phyloP scores from a whole-genome alignment of 352 stramenopile genomes.

The Pythium brachiatum region DNA sequence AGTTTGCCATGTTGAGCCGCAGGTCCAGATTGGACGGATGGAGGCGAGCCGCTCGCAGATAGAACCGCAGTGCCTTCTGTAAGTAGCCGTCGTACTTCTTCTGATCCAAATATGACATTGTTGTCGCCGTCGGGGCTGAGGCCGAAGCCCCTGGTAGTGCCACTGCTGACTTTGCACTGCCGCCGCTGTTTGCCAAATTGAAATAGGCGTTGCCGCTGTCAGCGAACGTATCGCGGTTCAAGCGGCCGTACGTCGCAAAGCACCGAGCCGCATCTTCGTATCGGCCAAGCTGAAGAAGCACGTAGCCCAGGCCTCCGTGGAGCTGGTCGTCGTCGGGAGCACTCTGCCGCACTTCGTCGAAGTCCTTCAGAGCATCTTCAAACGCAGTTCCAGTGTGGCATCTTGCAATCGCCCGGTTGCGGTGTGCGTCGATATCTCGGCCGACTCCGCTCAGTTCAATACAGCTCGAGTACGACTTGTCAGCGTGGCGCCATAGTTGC shows the following conservation, averaged over 20 bases:
- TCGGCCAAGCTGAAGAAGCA: constrained; percentile 62
- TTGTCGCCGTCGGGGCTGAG: neutral
- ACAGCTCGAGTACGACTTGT: constrained; percentile 54
- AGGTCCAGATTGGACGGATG: constrained; percentile 60
- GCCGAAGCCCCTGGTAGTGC: constrained; percentile 1
- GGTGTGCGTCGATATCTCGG: constrained; percentile 48
- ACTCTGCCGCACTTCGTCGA: constrained; percentile 62
- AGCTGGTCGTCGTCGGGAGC: constrained; percentile 71
- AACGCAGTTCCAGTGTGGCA: constrained; percentile 51
- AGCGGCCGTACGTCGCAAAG: constrained; percentile 59
- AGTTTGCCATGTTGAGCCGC: constrained; percentile 68
- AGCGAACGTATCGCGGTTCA: constrained; percentile 60
- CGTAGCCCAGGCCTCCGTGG: constrained; percentile 60
- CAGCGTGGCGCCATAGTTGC: constrained; percentile 58
- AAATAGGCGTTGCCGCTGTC: constrained; percentile 81
- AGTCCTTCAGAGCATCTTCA: constrained; percentile 54
- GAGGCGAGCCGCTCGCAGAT: constrained; percentile 54
- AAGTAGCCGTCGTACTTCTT: constrained; percentile 39
- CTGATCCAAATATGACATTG: constrained; percentile 35
- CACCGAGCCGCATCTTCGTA: constrained; percentile 61
- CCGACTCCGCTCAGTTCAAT: constrained; percentile 42
- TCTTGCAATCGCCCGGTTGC: constrained; percentile 62
- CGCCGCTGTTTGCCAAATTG: constrained; percentile 44
- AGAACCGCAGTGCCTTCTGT: constrained; percentile 59
- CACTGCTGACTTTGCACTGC: neutral